phyloP scores from a whole-genome alignment of 768 basidiomycete species.

The Mycena galericulata region DNA sequence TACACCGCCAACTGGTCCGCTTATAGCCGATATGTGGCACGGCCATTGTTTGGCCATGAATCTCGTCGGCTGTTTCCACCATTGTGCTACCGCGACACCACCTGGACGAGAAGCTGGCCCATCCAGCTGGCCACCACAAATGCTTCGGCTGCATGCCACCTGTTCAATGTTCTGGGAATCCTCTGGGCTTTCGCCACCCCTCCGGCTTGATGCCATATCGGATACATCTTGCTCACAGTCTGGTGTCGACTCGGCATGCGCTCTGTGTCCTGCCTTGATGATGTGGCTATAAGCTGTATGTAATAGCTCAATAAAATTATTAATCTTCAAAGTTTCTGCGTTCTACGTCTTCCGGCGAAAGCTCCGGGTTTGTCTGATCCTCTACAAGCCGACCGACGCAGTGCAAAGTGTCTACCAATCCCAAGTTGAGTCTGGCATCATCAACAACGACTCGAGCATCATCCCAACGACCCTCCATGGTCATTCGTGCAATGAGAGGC shows the following conservation, averaged over 20 bases:
- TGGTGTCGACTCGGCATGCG: background rate
- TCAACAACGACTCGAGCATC: background rate
- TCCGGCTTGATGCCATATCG: no score
- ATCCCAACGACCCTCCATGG: conserved; percentile 5
- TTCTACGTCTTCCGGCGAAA: background rate
- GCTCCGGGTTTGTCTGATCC: background rate
- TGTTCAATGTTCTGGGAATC: background rate
- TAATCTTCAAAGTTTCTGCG: background rate
- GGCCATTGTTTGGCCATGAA: background rate
- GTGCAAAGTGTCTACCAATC: background rate
- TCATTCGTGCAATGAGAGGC: background rate
- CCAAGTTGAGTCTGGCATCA: background rate
- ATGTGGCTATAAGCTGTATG: no score
- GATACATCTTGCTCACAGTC: background rate
- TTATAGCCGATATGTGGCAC: background rate
- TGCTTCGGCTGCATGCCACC: background rate
- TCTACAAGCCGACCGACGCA: background rate
- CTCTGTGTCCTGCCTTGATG: background rate
- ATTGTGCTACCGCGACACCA: background rate
- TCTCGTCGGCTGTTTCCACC: background rate
- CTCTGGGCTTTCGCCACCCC: no score
- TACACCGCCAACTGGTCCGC: background rate
- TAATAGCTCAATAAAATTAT: background rate
- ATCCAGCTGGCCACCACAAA: background rate
- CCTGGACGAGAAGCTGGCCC: no score